A percentile compares a stretch with the other conserved stretches of the same genome.
phyloP scores from a whole-genome alignment of 2,329 filamentous ascomycete species.

The Xylaria digitata region DNA sequence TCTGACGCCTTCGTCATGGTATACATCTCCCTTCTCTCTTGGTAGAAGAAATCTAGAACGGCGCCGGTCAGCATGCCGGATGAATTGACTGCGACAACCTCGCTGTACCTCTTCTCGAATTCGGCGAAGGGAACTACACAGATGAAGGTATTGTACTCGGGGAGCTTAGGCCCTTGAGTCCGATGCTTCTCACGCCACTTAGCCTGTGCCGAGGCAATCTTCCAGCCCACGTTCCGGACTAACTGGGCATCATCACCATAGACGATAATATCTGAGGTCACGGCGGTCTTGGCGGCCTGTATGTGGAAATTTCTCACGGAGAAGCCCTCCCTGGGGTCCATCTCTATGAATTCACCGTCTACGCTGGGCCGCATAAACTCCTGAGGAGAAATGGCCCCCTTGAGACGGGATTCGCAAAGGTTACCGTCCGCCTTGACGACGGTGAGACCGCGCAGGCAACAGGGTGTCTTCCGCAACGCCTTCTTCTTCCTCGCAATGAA shows the following conservation, averaged over 20 bases:
- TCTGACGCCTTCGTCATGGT: constrained; percentile 90
- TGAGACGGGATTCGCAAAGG: constrained; percentile 77
- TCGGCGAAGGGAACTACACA: constrained; percentile 71
- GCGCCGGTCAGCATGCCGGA: constrained; percentile 77
- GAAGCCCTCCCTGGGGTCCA: constrained; percentile 90
- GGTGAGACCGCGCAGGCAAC: constrained; percentile 82
- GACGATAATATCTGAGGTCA: constrained; percentile 90
- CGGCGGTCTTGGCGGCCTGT: constrained; percentile 86
- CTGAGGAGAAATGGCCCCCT: constrained; percentile 84
- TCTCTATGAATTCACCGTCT: constrained; percentile 76
- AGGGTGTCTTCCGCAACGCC: constrained; percentile 75
- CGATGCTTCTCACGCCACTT: constrained; percentile 77
- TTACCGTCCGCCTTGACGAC: constrained; percentile 91
- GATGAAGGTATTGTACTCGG: constrained; percentile 87
- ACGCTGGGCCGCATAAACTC: constrained; percentile 74
- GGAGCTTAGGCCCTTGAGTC: constrained; percentile 63
- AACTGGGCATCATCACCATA: constrained; percentile 80
- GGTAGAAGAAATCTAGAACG: constrained; percentile 88
- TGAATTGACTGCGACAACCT: constrained; percentile 81
- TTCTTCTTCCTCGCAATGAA: constrained; percentile 83
- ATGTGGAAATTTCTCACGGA: constrained; percentile 98
- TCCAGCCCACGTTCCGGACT: constrained; percentile 72
- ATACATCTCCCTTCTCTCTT: constrained; percentile 93
- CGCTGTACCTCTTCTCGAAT: constrained; percentile 76
- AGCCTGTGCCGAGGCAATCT: constrained; percentile 79